Evolutionary conservation across 768 basidiomycete species (phyloP).

Genomic region (Cyclocybe cylindracea): DNA sequence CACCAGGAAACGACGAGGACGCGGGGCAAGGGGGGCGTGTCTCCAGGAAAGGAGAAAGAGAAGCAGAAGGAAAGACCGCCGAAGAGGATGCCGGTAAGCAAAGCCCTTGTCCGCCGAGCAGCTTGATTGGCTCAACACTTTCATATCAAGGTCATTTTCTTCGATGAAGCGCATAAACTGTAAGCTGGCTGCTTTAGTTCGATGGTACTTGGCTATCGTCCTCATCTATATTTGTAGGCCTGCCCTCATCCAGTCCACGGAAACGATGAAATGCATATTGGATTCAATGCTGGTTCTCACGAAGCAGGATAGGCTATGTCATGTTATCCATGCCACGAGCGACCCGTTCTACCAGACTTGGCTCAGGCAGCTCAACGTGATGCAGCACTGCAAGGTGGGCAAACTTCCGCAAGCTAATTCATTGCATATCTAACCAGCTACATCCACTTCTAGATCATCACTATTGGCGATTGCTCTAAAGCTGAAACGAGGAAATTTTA

Average conservation of each 20-base stretch:
- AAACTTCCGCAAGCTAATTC: not conserved
- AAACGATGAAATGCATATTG: constrained; percentile 82
- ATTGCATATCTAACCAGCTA: not conserved
- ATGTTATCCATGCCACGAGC: constrained; percentile 80
- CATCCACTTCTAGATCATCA: constrained; percentile 54
- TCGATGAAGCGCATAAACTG: constrained; percentile 88
- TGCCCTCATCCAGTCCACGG: constrained; percentile 71
- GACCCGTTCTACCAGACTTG: constrained; percentile 87
- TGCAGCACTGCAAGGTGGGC: constrained; percentile 79
- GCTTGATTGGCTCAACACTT: constrained; percentile 2
- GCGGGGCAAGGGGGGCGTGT: not conserved
- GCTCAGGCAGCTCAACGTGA: constrained; percentile 77
- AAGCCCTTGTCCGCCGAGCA: not conserved
- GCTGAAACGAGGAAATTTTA: constrained; percentile 69
- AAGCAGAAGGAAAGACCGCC: constrained; percentile 32
- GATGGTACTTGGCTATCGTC: not conserved
- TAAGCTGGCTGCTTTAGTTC: constrained; percentile 31
- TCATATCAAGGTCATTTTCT: constrained; percentile 55
- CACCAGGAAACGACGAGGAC: constrained; percentile 5
- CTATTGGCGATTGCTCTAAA: constrained; percentile 79
- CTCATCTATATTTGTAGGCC: constrained; percentile 44
- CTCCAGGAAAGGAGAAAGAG: constrained; percentile 12
- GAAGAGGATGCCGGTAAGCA: constrained; percentile 71
- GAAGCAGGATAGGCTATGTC: constrained; percentile 84
- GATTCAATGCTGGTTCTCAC: constrained; percentile 87